Evolutionary conservation across 371 early-diverging fungal genomes (phyloP), one percentile per base, ranked within the genome.

Genomic region (Syncephalastrum racemosum): DNA sequence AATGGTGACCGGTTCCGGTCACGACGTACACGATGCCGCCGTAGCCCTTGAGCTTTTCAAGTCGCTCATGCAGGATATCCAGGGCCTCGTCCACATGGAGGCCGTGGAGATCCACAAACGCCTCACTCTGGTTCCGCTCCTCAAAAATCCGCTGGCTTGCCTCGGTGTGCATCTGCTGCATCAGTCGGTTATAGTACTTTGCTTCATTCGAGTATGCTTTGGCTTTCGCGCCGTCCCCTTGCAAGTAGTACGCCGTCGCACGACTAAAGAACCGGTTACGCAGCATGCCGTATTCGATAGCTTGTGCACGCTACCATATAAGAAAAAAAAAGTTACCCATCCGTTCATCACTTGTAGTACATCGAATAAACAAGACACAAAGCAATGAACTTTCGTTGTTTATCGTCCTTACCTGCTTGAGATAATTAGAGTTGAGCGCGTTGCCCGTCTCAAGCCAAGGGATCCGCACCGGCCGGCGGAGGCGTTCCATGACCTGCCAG

Each of bases 71-170:
- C 49, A 83, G 42, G 42, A 83, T 72, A 27, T 63, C 70, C 22
- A 83, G 43, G 1, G 82, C 80, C 54, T 85, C 86, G 31, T 82
- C 81, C 41, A 79, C 74, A 66, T 83, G 83, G 19, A 85, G 64
- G 2, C 86, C 83, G 67, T 85, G 86, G 4, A 85, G 64, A 68
- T 85, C 86, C 50, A 85, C 69, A 73, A 78, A 84, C 0, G 82
- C 73, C 46, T 79, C 74, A 58, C 70, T 62, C 49, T 73, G 68
- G 24, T 82, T 80, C 41, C 83, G 62, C 2, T 69, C 62, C 14
- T 79, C 71, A 62, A 82, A 81, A 10, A 85, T 85, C 48, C 77
- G 74, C 46, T 73, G 68, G 51, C 83, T 80, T 3, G 84, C 86
- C 50, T 79, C 79, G 3, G 68, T 67, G 56, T 86, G 84, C 53